Percentiles rank a stretch among this genome's conserved stretches.
Evolutionary conservation across 768 basidiomycete species (phyloP).

Genomic region (Termitomyces heimii): DNA sequence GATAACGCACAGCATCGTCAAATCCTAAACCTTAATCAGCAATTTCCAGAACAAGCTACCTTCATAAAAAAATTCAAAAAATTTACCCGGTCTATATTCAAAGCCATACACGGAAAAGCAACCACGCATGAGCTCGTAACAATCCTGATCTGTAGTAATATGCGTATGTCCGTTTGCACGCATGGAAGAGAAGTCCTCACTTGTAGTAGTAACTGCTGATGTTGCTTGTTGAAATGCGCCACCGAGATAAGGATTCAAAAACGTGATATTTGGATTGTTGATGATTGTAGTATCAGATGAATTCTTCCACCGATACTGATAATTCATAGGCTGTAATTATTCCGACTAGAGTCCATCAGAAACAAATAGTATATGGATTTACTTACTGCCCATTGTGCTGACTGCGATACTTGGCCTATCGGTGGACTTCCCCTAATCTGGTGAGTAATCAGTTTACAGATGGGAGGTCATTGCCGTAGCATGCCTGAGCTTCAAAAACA

Average conservation of each 20-base stretch:
- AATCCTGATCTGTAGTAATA: conserved; percentile 47
- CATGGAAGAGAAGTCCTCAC: conserved; percentile 24
- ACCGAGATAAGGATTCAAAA: conserved; percentile 64
- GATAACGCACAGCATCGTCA: conserved; percentile 42
- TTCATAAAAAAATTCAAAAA: neutral
- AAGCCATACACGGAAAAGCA: conserved; percentile 74
- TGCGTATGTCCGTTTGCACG: neutral
- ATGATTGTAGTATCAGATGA: conserved; percentile 54
- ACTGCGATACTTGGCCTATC: conserved; percentile 68
- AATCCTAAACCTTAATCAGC: conserved; percentile 26
- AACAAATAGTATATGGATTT: conserved; percentile 21
- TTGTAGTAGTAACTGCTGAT: conserved; percentile 59
- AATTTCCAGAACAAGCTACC: neutral
- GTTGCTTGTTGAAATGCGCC: conserved; percentile 82
- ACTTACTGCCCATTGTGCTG: conserved; percentile 77
- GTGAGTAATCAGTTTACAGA: neutral
- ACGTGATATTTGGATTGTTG: conserved; percentile 40
- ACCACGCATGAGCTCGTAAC: conserved; percentile 52
- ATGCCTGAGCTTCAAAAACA: conserved; percentile 78
- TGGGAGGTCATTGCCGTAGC: neutral
- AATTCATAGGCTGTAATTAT: conserved; percentile 63
- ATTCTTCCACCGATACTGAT: conserved; percentile 65
- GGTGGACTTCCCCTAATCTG: conserved; percentile 28
- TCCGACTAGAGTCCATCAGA: neutral
- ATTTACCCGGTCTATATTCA: conserved; percentile 66